Evolutionary conservation across 257 asterid species (phyloP).

Genomic region (Nicotiana undulata): DNA sequence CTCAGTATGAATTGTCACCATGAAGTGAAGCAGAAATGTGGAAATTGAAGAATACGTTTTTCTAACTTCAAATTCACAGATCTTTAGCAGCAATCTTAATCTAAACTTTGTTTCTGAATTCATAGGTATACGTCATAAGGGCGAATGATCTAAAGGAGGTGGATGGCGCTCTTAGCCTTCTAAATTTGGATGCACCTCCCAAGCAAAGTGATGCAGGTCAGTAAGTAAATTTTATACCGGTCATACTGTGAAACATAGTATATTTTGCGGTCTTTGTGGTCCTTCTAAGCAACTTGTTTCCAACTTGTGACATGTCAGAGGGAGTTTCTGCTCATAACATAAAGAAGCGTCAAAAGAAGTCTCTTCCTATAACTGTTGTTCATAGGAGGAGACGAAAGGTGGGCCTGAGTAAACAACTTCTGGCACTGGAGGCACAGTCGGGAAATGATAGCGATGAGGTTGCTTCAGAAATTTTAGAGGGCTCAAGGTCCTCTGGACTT

Average conservation of each 20-base stretch:
- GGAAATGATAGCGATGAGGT: conserved; percentile 67
- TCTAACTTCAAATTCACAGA: not conserved
- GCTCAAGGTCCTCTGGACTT: conserved; percentile 34
- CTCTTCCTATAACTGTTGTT: conserved; percentile 43
- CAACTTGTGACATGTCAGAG: conserved; percentile 16
- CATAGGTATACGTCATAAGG: conserved; percentile 14
- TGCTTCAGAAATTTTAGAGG: conserved; percentile 62
- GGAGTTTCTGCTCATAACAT: conserved; percentile 24
- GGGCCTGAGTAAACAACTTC: conserved; percentile 11
- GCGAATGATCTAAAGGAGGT: conserved; percentile 21
- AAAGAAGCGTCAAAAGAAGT: conserved; percentile 43
- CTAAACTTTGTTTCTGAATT: conserved; percentile 5
- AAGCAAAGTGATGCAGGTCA: conserved; percentile 15
- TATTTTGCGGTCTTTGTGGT: not conserved
- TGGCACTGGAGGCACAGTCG: conserved; percentile 41
- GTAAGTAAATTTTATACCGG: not conserved
- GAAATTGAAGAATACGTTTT: not conserved
- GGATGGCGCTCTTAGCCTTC: conserved; percentile 24
- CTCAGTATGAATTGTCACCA: not conserved
- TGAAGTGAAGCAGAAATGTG: not conserved
- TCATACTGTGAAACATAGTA: not conserved
- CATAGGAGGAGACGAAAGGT: conserved; percentile 37
- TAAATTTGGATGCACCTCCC: conserved; percentile 13
- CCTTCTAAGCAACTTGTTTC: not conserved
- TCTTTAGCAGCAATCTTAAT: not conserved